A percentile compares a stretch with the other conserved stretches of the same genome.
Evolutionary conservation across 2,329 filamentous ascomycete genomes (phyloP).

Genomic region (Botrytis elliptica): DNA sequence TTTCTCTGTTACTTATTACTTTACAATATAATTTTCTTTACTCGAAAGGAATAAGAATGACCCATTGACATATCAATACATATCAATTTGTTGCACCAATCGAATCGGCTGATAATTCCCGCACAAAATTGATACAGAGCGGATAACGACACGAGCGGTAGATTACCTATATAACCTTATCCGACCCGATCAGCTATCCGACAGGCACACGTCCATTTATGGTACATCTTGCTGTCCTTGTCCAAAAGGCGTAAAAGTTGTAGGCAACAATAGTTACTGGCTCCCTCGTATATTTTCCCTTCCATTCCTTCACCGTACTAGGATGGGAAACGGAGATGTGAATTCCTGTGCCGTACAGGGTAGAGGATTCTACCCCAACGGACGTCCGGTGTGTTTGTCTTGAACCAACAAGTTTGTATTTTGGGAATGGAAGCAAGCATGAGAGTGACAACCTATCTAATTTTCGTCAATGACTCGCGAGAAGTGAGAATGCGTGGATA

Average conservation of each 20-base stretch:
- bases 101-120: not conserved
- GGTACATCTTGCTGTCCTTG: not conserved
- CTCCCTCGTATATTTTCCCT: not conserved
- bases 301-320: accelerated
- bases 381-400: not conserved
- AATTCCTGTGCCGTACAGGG: not conserved
- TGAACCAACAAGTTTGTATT: not conserved
- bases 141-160: not conserved
- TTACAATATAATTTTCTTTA: not conserved
- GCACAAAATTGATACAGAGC: not conserved
- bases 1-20: not conserved
- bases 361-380: not conserved
- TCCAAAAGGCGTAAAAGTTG: not conserved
- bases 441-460: not conserved
- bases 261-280: too few relatives aligned
- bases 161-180: not conserved
- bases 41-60: not conserved
- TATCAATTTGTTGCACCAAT: not conserved
- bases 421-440: not conserved
- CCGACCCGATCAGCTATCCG: not conserved
- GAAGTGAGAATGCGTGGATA: not conserved
- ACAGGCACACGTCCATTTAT: not conserved
- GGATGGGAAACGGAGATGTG: not conserved
- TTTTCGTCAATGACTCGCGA: too few relatives aligned
- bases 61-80: not conserved